Percentiles rank a stretch among this genome's conserved stretches.
These are phyloP conservation scores for Amanita inopinata DNA, from an alignment of 768 basidiomycete genomes.

Conservation along the genomic window DNA sequence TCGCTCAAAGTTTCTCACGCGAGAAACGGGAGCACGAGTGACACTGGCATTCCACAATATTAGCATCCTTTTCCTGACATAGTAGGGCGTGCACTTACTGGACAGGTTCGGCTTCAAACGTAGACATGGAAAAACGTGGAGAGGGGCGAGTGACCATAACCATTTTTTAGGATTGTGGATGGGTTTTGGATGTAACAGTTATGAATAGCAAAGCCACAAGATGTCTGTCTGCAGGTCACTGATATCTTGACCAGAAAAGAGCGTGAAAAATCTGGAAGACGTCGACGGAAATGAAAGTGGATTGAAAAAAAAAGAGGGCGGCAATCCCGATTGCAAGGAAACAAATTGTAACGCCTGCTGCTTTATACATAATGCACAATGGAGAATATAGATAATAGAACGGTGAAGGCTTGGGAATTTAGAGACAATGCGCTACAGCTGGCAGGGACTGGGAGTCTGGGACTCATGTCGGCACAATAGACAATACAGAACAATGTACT, in stretches of 20 bases:
- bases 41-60: neutral
- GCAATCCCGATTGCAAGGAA: slow-evolving; percentile 10
- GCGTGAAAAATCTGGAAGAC: neutral
- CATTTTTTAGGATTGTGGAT: slow-evolving; percentile 2
- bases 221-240: neutral
- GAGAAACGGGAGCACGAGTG: slow-evolving; percentile 16
- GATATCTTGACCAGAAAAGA: neutral
- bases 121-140: slow-evolving; percentile 22
- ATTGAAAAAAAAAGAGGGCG: slow-evolving; percentile 4
- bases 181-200: neutral
- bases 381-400: neutral
- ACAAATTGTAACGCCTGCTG: no score
- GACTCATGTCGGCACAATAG: no score
- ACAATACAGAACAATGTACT: neutral
- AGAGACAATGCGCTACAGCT: neutral
- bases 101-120: slow-evolving; percentile 13
- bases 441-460: no score
- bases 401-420: no score
- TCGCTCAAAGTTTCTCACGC: slow-evolving; percentile 42
- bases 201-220: neutral
- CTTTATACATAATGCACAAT: no score
- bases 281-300: slow-evolving; percentile 2
- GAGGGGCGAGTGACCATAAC: slow-evolving; percentile 6
- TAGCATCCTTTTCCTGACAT: neutral
- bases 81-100: slow-evolving; percentile 5